phyloP scores from a whole-genome alignment of 1,284 basidiomycete species.

The Mycena sp. region DNA sequence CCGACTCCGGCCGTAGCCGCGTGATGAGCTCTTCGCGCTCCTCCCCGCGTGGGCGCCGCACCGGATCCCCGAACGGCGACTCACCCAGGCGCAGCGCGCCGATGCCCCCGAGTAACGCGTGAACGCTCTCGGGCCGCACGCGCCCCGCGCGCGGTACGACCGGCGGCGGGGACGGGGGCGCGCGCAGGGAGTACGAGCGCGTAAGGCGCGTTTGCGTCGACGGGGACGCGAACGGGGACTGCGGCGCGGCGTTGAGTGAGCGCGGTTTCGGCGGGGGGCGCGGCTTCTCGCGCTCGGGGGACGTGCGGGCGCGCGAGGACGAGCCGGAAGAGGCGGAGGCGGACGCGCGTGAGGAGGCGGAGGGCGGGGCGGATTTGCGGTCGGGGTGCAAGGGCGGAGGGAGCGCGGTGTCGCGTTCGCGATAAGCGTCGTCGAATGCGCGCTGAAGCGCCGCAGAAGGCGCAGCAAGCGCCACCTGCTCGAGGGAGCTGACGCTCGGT shows the following conservation, averaged over 20 bases:
- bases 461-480: conserved; percentile 53
- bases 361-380: conserved; percentile 47
- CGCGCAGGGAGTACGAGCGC: conserved; percentile 23
- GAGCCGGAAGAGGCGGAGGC: conserved; percentile 35
- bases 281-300: conserved; percentile 20
- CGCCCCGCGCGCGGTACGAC: background rate
- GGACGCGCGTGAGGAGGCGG: conserved; percentile 50
- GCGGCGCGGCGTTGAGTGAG: conserved; percentile 16
- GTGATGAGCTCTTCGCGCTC: conserved; percentile 23
- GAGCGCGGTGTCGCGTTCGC: conserved; percentile 19
- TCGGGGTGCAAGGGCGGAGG: conserved; percentile 70
- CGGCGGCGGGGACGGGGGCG: conserved; percentile 26
- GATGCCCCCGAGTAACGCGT: conserved; percentile 24
- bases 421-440: conserved; percentile 41
- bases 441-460: conserved; percentile 43
- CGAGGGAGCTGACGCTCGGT: conserved; percentile 52
- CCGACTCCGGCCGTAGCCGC: conserved; percentile 2
- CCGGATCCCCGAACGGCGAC: conserved; percentile 30
- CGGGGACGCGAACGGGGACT: conserved; percentile 20
- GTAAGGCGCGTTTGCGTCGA: conserved; percentile 18
- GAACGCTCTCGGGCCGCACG: conserved; percentile 26
- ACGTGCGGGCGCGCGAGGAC: conserved; percentile 20
- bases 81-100: conserved; percentile 15
- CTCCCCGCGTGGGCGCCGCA: background rate
- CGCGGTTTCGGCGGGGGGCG: conserved; percentile 29